Evolutionary conservation across 805 yeast species (phyloP).

Genomic region (Lipomyces anomalus): DNA sequence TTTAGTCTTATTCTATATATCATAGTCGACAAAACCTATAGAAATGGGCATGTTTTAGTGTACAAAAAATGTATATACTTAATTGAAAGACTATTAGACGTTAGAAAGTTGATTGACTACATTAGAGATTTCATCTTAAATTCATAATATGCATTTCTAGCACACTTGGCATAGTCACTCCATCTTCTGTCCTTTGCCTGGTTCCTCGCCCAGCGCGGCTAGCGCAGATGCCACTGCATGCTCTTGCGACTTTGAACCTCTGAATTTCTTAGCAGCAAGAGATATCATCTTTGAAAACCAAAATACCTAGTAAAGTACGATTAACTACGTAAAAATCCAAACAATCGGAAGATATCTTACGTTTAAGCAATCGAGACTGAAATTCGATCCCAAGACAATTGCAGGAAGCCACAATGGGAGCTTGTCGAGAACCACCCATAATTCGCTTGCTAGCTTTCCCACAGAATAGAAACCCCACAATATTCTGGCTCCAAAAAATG

Average conservation of each 20-base stretch:
- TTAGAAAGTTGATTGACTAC: background rate
- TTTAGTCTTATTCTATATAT: no score
- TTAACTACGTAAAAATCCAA: background rate
- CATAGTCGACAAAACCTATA: no score
- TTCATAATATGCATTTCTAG: background rate
- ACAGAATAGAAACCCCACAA: slow-evolving; percentile 84
- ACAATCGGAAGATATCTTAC: slow-evolving; percentile 6
- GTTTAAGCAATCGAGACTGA: slow-evolving; percentile 62
- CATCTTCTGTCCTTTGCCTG: slow-evolving; percentile 19
- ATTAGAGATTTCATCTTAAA: background rate
- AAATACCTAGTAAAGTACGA: slow-evolving; percentile 38
- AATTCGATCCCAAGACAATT: slow-evolving; percentile 51
- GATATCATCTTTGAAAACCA: slow-evolving; percentile 88
- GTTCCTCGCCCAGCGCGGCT: slow-evolving; percentile 13
- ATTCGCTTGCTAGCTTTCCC: slow-evolving; percentile 42
- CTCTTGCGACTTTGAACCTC: no score
- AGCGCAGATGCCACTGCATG: slow-evolving; percentile 7
- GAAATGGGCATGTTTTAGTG: no score
- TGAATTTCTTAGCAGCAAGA: slow-evolving; percentile 41
- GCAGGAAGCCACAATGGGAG: slow-evolving; percentile 42
- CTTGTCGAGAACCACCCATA: slow-evolving; percentile 43
- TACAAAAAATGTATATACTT: background rate
- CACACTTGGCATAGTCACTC: slow-evolving; percentile 5
- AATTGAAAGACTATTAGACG: background rate
- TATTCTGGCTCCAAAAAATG: slow-evolving; percentile 74